Base-by-base conservation (phyloP, 2,329 filamentous ascomycete species). In the Arthrobotrys sinensis region DNA sequence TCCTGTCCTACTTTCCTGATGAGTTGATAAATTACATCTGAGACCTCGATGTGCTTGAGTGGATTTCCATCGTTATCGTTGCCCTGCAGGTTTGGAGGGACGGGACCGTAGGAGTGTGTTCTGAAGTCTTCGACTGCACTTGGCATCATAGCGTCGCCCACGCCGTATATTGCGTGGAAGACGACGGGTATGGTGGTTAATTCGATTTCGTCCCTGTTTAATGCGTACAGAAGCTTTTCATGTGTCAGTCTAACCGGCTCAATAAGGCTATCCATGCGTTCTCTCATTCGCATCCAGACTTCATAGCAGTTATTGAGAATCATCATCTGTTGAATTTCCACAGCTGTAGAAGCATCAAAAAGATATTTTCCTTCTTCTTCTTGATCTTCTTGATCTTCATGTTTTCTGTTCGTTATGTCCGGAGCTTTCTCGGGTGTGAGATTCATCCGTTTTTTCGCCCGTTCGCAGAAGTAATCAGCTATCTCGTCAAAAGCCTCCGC, bases 131-230 rank as follows among this genome's bases (percentile, higher is more conserved):
- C 40, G 24, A 75, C 36, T 1, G 40, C 45, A 10, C 21, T 36
- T 3, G 70, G 63, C 70, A 75, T 75, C 70, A 75, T 67, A 4
- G 70, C 70, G n/a, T 75, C 70, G 11, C 70, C 70, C 16, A 75
- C 53, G 0, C 70, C 70, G n/a, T 75, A 75, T 14, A 75, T 75
- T 0, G 70, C 63, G 21, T 75, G 70, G 24, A 75, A 75, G 4
- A 68, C 70, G 12, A 75, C 70, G 11, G 70, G 63, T n/a, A 75
- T 75, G 10, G 63, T 68, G 21, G 57, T 63, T 21, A 75, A 28
- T 6, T 62, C 16, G 21, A 75, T 64, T 8, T 46, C n/a, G 32
- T 75, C 63, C 14, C 45, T 52, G 53, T 63, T 28, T 38, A 75
- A 46, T 21, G 38, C 52, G 43, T 75, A 75, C 4, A 75, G 12